Evolutionary conservation across 2,329 filamentous ascomycete species (phyloP).

Genomic region (Cladophialophora yegresii): DNA sequence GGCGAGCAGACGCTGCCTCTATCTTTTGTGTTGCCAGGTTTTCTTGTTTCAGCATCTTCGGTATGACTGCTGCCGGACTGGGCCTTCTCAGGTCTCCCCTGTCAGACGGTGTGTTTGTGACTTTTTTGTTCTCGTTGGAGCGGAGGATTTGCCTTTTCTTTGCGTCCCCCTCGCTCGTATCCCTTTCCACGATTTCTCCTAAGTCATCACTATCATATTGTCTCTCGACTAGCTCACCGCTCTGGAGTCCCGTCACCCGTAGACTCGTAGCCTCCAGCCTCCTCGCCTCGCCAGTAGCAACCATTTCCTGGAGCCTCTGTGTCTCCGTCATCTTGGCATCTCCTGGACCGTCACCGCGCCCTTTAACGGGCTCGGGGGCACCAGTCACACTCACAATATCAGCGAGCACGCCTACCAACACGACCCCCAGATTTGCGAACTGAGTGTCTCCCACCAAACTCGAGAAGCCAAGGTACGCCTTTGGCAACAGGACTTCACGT

Average conservation of each 20-base stretch:
- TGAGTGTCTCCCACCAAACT: conserved; percentile 71
- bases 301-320: conserved; percentile 29
- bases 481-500: conserved; percentile 46
- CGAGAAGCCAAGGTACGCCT: conserved; percentile 58
- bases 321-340: neutral
- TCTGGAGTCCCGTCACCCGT: conserved; percentile 22
- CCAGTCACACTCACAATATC: conserved; percentile 55
- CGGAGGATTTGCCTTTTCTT: neutral
- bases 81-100: neutral
- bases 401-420: conserved; percentile 66
- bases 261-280: conserved; percentile 16
- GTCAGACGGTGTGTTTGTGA: neutral
- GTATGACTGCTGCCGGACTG: too few relatives aligned
- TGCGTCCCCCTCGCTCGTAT: neutral
- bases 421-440: conserved; percentile 69
- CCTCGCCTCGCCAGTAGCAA: conserved; percentile 26
- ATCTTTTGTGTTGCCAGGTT: neutral
- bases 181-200: conserved; percentile 29
- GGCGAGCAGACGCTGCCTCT: neutral
- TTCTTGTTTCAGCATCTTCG: neutral
- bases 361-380: conserved; percentile 11
- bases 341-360: conserved; percentile 18
- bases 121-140: neutral
- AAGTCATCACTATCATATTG: conserved; percentile 30
- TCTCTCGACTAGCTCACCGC: conserved; percentile 30